phyloP scores from a whole-genome alignment of 2,329 filamentous ascomycete genomes.

The Aspergillus melleus region DNA sequence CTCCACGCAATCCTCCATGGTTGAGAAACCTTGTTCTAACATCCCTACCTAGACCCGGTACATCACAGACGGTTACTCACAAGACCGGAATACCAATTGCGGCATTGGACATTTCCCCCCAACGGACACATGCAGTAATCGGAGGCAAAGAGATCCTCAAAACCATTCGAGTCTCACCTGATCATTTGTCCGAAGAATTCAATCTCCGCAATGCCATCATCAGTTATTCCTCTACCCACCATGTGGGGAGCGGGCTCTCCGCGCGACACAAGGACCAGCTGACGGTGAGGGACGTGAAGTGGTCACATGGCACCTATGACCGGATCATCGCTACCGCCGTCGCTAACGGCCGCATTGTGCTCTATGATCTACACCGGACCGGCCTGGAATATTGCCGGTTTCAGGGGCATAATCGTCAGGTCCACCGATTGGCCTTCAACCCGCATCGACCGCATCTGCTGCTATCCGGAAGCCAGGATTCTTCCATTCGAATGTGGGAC shows the following conservation, averaged over 20 bases:
- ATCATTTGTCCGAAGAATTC: constrained; percentile 60
- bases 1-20: constrained; percentile 3
- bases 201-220: constrained; percentile 63
- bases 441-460: constrained; percentile 61
- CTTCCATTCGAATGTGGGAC: constrained; percentile 65
- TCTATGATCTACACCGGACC: constrained; percentile 64
- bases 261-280: constrained; percentile 59
- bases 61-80: constrained; percentile 59
- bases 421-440: constrained; percentile 66
- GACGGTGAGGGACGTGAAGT: constrained; percentile 66
- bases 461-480: constrained; percentile 65
- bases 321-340: constrained; percentile 64
- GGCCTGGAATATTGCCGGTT: constrained; percentile 62
- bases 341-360: constrained; percentile 63
- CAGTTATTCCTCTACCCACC: constrained; percentile 56
- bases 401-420: constrained; percentile 65
- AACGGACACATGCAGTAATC: constrained; percentile 63
- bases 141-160: constrained; percentile 67
- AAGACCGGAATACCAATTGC: constrained; percentile 65
- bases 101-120: constrained; percentile 63
- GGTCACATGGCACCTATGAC: constrained; percentile 63
- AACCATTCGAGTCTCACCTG: constrained; percentile 60
- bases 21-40: constrained; percentile 19
- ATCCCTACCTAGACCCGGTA: constrained; percentile 40
- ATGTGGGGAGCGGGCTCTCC: constrained; percentile 44